Evolutionary conservation across 78 protist genomes (phyloP).

Genomic region (Protostelium mycophagum): DNA sequence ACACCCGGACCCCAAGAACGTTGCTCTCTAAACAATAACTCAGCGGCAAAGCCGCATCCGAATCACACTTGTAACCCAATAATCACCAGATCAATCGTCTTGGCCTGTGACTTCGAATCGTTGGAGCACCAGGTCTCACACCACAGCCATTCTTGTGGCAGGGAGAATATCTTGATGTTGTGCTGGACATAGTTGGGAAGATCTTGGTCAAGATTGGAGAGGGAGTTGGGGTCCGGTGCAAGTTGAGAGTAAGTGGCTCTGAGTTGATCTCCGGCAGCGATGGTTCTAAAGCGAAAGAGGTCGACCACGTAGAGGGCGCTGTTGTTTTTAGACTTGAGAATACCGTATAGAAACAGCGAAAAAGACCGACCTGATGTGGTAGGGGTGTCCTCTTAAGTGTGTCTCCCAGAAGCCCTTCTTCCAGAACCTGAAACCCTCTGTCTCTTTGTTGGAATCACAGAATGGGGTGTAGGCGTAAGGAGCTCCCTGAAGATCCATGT

Average conservation of each 20-base stretch:
- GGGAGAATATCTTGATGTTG: constrained; percentile 79
- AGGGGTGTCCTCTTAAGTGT: constrained; percentile 85
- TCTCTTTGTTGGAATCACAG: constrained; percentile 79
- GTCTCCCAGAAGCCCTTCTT: constrained; percentile 83
- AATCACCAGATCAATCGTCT: constrained; percentile 92
- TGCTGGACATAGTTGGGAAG: constrained; percentile 96
- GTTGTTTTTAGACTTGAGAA: background rate
- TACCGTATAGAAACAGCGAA: background rate
- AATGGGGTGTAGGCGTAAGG: constrained; percentile 92
- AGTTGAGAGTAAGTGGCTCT: constrained; percentile 83
- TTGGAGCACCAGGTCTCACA: constrained; percentile 98
- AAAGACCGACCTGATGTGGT: constrained; percentile 80
- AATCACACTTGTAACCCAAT: background rate
- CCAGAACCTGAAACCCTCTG: constrained; percentile 96
- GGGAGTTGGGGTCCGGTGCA: constrained; percentile 58
- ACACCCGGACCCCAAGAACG: background rate
- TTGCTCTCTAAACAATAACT: background rate
- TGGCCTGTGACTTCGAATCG: constrained; percentile 74
- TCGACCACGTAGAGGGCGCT: constrained; percentile 97
- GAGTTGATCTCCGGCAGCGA: constrained; percentile 88
- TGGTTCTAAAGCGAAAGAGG: constrained; percentile 76
- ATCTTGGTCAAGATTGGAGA: constrained; percentile 91
- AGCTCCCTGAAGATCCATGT: constrained; percentile 77
- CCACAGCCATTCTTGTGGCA: constrained; percentile 98
- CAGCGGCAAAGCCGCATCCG: no score